Conservation (phyloP, 2,329 filamentous ascomycete species). For the Venturia effusa region DNA sequence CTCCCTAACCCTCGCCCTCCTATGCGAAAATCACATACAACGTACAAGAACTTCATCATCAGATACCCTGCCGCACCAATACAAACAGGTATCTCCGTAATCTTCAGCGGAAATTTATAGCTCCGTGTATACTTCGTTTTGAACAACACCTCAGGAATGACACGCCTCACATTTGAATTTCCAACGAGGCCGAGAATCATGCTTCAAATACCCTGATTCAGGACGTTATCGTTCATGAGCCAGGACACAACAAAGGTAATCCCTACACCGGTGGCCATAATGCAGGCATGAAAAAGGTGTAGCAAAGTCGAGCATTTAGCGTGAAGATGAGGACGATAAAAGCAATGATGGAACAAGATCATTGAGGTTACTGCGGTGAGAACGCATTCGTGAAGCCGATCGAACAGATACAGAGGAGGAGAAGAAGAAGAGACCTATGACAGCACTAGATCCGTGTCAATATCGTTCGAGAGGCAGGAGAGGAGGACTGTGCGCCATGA, state of each 20-base stretch:
- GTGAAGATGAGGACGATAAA: not conserved
- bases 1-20: slow-evolving; percentile 20
- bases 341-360: not conserved
- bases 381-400: slow-evolving; percentile 35
- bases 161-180: slow-evolving; percentile 36
- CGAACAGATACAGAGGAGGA: slow-evolving; percentile 37
- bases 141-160: slow-evolving; percentile 34
- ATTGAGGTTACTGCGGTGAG: slow-evolving; percentile 24
- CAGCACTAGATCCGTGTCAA: slow-evolving; percentile 33
- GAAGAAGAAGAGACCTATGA: slow-evolving; percentile 36
- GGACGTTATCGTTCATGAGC: slow-evolving; percentile 44
- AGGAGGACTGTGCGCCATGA: not conserved
- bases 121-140: slow-evolving; percentile 29
- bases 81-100: slow-evolving; percentile 29
- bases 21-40: slow-evolving; percentile 28
- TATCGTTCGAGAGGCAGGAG: not conserved
- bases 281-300: slow-evolving; percentile 37
- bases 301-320: slow-evolving; percentile 16
- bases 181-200: slow-evolving; percentile 44
- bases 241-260: slow-evolving; percentile 44
- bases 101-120: slow-evolving; percentile 33
- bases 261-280: slow-evolving; percentile 40
- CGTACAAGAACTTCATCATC: slow-evolving; percentile 26
- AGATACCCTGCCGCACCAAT: slow-evolving; percentile 30
- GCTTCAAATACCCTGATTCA: slow-evolving; percentile 41